Evolutionary conservation across 148 eudicot species (phyloP), one percentile per base, ranked within the genome.

Genomic region (Diospyros kaki): DNA sequence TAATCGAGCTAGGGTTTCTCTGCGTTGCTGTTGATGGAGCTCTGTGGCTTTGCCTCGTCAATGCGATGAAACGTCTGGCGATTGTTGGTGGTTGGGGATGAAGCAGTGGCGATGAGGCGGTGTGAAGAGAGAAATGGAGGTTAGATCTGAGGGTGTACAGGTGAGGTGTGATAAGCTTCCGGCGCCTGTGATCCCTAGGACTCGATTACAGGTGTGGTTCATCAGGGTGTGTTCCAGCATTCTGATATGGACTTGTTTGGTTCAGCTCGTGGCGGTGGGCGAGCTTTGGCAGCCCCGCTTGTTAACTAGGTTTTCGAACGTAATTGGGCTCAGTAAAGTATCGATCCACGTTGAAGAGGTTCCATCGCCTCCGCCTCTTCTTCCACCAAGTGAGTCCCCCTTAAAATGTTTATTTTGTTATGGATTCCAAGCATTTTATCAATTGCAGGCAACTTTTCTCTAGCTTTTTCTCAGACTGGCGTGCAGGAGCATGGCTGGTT

Each of bases 201-300:
- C 93, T 17, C 87, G 97, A 50, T 81, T 94, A 44, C 88, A 86
- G 77, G 93, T 87, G 50, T 94, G 97, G 92, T 94, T 94, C 78
- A 79, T 94, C 53, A 83, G 92, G 86, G 86, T 92, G 74, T 94
- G 95, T 79, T 90, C 92, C 6, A 92, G 92, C 76, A 89, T 94
- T 86, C 75, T 94, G 77, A 82, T 94, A 64, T 94, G 97, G 97
- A 94, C 98, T 65, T 89, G 93, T 81, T 81, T 94, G 81, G 89
- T 90, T 81, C 98, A 94, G 72, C 92, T 94, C 60, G 84, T 94
- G 60, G 91, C 97, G 0, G 87, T 91, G 73, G 86, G 85, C 9
- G 89, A 90, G 84, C 87, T 94, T 11, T 92, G 95, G 95, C 86
- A 85, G 75, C 98, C 96, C 2, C 85, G 77, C 12, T 83, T 89